Conservation (phyloP, 768 basidiomycete species). For the Rossbeevera mucosa region DNA sequence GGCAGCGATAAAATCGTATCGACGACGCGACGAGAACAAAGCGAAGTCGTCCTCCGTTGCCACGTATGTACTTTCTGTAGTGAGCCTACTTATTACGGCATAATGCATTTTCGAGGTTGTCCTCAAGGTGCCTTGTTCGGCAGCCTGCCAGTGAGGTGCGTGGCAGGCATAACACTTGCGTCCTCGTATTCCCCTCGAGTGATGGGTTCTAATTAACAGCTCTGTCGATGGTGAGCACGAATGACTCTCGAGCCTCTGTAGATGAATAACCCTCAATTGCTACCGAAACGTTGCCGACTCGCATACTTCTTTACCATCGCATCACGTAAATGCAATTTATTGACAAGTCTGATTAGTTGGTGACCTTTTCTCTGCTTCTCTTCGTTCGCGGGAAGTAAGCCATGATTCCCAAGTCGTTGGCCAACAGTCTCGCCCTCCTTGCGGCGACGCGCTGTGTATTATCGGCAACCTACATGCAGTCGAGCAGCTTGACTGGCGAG, state of each 20-base stretch:
- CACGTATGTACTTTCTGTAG: not conserved
- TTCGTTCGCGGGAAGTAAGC: not conserved
- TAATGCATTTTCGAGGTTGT: too few relatives aligned
- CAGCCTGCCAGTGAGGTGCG: too few relatives aligned
- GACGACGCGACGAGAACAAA: not conserved
- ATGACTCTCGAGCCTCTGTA: too few relatives aligned
- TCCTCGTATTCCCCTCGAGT: too few relatives aligned
- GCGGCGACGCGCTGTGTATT: conserved; percentile 7
- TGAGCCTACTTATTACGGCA: not conserved
- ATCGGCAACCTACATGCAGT: conserved; percentile 43
- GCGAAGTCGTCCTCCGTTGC: not conserved
- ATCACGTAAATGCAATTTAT: not conserved
- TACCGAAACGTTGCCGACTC: not conserved
- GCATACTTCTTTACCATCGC: not conserved
- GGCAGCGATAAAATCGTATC: not conserved
- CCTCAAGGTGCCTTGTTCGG: too few relatives aligned
- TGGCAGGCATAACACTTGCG: too few relatives aligned
- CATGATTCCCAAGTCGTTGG: conserved; percentile 1
- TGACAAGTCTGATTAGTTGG: not conserved
- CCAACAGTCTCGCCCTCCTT: conserved; percentile 7
- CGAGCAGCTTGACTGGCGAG: conserved; percentile 45
- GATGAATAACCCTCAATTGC: not conserved
- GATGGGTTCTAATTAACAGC: not conserved
- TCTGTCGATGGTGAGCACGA: not conserved
- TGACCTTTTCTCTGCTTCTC: not conserved